Evolutionary conservation across 805 yeast genomes (phyloP).

Genomic region (Candida tammaniensis): DNA sequence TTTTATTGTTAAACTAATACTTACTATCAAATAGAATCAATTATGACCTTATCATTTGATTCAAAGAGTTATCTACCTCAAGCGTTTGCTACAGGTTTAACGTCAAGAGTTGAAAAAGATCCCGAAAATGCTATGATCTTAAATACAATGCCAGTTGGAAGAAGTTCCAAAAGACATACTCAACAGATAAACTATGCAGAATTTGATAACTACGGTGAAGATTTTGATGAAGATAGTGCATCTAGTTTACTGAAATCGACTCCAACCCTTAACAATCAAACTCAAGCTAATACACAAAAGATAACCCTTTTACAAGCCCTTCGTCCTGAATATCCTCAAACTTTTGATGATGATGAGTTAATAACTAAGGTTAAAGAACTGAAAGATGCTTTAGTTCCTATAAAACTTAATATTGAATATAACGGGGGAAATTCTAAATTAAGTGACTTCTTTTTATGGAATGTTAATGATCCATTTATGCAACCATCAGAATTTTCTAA

Average conservation of each 20-base stretch:
- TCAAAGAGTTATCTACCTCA: conserved; percentile 53
- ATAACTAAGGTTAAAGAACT: conserved; percentile 25
- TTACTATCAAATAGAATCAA: too few species aligned
- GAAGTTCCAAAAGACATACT: conserved; percentile 72
- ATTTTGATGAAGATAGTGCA: conserved; percentile 28
- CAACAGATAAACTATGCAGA: conserved; percentile 81
- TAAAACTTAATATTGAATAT: conserved; percentile 59
- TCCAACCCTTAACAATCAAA: conserved; percentile 4
- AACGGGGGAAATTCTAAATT: conserved; percentile 47
- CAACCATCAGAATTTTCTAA: conserved; percentile 75
- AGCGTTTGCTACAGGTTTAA: conserved; percentile 73
- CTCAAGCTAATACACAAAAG: conserved; percentile 19
- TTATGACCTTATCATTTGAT: conserved; percentile 15
- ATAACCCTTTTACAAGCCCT: conserved; percentile 23
- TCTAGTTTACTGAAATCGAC: conserved; percentile 4
- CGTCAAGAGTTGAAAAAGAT: conserved; percentile 62
- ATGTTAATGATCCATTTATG: conserved; percentile 57
- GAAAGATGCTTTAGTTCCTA: conserved; percentile 57
- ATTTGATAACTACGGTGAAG: conserved; percentile 59
- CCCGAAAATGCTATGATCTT: conserved; percentile 71
- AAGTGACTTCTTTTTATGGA: conserved; percentile 74
- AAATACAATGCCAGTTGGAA: conserved; percentile 65
- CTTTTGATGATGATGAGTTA: conserved; percentile 21
- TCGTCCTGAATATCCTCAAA: conserved; percentile 21
- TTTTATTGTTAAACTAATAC: too few species aligned